phyloP scores from a whole-genome alignment of 192 early-diverging fungal species.

The Gryganskiella cystojenkinii region DNA sequence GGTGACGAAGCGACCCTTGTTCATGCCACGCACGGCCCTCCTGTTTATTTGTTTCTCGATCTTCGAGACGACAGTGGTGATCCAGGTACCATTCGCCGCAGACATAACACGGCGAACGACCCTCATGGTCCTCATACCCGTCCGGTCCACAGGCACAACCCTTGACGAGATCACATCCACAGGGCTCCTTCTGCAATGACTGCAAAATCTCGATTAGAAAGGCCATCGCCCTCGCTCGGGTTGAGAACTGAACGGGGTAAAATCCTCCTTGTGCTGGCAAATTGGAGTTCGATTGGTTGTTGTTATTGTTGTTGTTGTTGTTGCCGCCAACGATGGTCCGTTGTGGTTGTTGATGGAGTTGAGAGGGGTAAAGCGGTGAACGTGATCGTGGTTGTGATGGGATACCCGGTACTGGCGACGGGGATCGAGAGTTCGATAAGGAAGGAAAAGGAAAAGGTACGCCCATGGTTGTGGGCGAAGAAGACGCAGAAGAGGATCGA shows the following conservation, averaged over 20 bases:
- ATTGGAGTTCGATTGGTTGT: neutral
- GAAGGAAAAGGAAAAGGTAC: neutral
- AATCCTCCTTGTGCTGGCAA: neutral
- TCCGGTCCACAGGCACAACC: slow-evolving; percentile 42
- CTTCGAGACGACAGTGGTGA: neutral
- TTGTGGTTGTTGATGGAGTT: slow-evolving; percentile 2
- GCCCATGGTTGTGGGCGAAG: neutral
- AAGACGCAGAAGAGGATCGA: neutral
- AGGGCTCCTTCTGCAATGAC: slow-evolving; percentile 46
- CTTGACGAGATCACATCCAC: slow-evolving; percentile 41
- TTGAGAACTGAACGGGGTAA: slow-evolving; percentile 51
- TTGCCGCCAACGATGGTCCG: neutral
- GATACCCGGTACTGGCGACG: neutral
- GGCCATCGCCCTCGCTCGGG: slow-evolving; percentile 42
- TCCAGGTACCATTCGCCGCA: slow-evolving; percentile 48
- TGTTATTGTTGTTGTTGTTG: slow-evolving; percentile 15
- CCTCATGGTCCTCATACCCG: slow-evolving; percentile 47
- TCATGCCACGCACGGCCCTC: slow-evolving; percentile 45
- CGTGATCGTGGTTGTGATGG: no score
- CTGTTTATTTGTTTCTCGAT: neutral
- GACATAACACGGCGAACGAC: slow-evolving; percentile 46
- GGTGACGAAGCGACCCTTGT: slow-evolving; percentile 44
- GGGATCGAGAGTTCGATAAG: neutral
- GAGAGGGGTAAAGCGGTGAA: no score
- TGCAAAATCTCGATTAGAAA: slow-evolving; percentile 44